Conservation (phyloP, 352 stramenopile genomes). For the Phytopythium sindhum region DNA sequence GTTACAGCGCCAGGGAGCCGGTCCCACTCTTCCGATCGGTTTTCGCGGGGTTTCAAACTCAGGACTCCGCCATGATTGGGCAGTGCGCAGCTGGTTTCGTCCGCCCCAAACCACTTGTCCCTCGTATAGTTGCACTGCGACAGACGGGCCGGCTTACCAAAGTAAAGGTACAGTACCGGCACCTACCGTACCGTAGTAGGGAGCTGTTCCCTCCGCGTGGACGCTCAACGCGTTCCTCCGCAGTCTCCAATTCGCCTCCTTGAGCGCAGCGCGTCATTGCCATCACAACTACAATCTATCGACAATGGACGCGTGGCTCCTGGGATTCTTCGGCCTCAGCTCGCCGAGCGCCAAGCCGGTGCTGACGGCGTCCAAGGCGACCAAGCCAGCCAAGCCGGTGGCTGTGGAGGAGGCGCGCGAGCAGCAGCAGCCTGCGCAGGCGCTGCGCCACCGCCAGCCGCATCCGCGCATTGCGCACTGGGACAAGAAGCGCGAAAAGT, state of each 20-base stretch:
- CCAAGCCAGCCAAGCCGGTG: neutral
- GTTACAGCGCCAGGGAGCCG: neutral
- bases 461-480: constrained; percentile 57
- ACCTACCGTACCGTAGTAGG: too few species aligned
- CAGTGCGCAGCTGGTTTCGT: neutral
- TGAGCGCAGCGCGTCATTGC: neutral
- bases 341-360: constrained; percentile 16
- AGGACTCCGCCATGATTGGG: neutral
- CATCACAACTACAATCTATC: neutral
- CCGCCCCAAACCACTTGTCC: neutral
- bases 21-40: neutral
- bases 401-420: neutral
- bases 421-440: neutral
- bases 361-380: constrained; percentile 13
- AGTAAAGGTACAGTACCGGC: constrained; percentile 1
- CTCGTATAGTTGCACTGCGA: neutral
- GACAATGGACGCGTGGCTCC: constrained; percentile 41
- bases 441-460: neutral
- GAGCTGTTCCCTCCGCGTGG: too few species aligned
- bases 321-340: constrained; percentile 4
- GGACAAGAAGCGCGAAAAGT: constrained; percentile 87
- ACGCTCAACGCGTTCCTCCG: neutral
- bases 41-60: constrained; percentile 3
- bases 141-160: neutral
- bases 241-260: constrained; percentile 3